Percentiles rank a stretch among this genome's conserved stretches.
Conservation (phyloP, 768 basidiomycete genomes). For the Antrodiella citrinella region DNA sequence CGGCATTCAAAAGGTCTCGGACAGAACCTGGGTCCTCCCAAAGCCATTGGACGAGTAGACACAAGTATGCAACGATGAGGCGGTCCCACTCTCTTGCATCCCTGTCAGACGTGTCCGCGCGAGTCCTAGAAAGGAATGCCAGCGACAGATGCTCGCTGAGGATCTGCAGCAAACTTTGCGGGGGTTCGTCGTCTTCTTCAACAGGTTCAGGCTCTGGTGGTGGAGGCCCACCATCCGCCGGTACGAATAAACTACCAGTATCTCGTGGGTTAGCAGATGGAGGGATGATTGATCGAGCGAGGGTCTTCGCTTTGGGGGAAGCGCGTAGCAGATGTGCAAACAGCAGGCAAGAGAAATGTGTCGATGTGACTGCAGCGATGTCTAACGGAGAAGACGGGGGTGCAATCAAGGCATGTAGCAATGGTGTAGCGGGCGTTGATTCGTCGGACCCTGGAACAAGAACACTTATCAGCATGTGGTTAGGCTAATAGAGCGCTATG, state of each 20-base stretch:
- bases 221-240: slow-evolving; percentile 44
- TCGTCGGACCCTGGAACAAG: slow-evolving; percentile 20
- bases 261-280: slow-evolving; percentile 22
- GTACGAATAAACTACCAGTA: slow-evolving; percentile 58
- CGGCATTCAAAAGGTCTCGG: slow-evolving; percentile 82
- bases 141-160: slow-evolving; percentile 87
- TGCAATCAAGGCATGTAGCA: slow-evolving; percentile 59
- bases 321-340: slow-evolving; percentile 74
- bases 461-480: background rate
- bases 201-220: slow-evolving; percentile 22
- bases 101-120: slow-evolving; percentile 55
- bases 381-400: slow-evolving; percentile 57
- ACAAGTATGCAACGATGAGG: slow-evolving; percentile 78
- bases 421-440: slow-evolving; percentile 48
- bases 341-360: slow-evolving; percentile 68
- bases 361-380: slow-evolving; percentile 47
- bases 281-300: slow-evolving; percentile 46
- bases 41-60: slow-evolving; percentile 83
- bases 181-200: slow-evolving; percentile 42
- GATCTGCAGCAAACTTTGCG: slow-evolving; percentile 73
- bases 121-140: slow-evolving; percentile 67
- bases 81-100: slow-evolving; percentile 89
- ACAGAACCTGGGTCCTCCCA: slow-evolving; percentile 94
- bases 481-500: background rate
- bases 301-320: slow-evolving; percentile 53